A percentile compares a stretch with the other conserved stretches of the same genome.
phyloP scores from a whole-genome alignment of 139 green algal genomes.

The Closterium sp. region DNA sequence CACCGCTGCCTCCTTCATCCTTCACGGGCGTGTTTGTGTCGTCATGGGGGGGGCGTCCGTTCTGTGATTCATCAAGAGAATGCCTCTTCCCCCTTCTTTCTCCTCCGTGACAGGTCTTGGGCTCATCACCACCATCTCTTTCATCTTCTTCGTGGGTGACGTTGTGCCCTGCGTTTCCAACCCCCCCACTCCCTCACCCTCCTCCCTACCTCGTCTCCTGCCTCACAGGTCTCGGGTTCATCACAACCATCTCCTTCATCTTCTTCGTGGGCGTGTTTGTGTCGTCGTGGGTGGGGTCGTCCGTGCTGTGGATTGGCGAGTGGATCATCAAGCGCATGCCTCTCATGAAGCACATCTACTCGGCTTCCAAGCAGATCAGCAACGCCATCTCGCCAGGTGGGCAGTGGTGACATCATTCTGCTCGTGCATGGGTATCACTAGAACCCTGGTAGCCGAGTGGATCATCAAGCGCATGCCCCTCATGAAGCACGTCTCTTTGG shows the following conservation, averaged over 20 bases:
- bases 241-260: constrained; percentile 85
- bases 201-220: too few relatives aligned
- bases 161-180: too few relatives aligned
- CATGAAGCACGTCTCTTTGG: constrained; percentile 91
- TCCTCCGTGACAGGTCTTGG: too few relatives aligned
- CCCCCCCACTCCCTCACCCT: too few relatives aligned
- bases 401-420: not conserved
- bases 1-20: too few relatives aligned
- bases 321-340: constrained; percentile 89
- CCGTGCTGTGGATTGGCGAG: constrained; percentile 78
- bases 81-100: constrained; percentile 43
- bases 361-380: constrained; percentile 83
- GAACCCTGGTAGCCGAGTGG: too few relatives aligned
- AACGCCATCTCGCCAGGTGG: constrained; percentile 52
- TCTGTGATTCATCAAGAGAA: too few relatives aligned
- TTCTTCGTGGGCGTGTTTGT: constrained; percentile 69
- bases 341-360: constrained; percentile 93
- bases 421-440: not conserved
- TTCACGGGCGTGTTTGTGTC: too few relatives aligned
- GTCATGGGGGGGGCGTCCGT: too few relatives aligned
- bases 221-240: constrained; percentile 74
- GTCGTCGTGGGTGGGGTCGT: constrained; percentile 79
- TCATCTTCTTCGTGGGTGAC: constrained; percentile 43
- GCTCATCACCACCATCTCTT: too few relatives aligned
- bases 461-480: constrained; percentile 88